Evolutionary conservation across 2,329 filamentous ascomycete genomes (phyloP), one percentile per base, ranked within the genome.

Genomic region (Paecilomyces fulvus): DNA sequence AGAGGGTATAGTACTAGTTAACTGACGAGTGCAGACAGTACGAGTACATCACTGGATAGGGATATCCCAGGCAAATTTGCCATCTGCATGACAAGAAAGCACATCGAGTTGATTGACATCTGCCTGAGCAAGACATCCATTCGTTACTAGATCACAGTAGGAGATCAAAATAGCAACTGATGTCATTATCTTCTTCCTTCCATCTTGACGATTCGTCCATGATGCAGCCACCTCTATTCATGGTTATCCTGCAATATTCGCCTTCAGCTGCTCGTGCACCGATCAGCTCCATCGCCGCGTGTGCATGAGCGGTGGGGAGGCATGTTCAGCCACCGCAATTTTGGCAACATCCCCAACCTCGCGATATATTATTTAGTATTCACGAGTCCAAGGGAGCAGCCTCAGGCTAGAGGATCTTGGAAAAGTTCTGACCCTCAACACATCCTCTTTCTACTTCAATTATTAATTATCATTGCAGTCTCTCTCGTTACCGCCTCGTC

Each of bases 241-340:
- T 17, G 37, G 37, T n/a, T 20, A 9, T 43, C n/a, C 37, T 20
- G 37, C 37, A 43, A 9, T 8, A 43, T 43, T 43, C 14, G 37
- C 7, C 37, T 43, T 17, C 37, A 43, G 37, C 37, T 43, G 37
- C 25, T 7, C 25, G 25, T 7, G 25, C 25, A 28, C 4, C 4
- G 25, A 5, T 7, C 25, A 17, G n/a, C 48, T 56, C 51, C 56
- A 55, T 59, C 51, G 33, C 30, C 50, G 30, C 37, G 49, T 50
- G 55, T 54, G 55, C 62, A 67, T 63, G 64, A 67, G 60, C 60
- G 56, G 54, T 48, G 57, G 56, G 50, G 59, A 62, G 56, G 57
- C 49, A 53, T 59, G 60, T 67, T 66, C 68, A 71, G 68, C 69
- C 68, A 70, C 68, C 67, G 60, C 63, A 63, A 67, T 71, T 71